Evolutionary conservation across 176 grass and related monocot species (phyloP), one percentile per base, ranked within the genome.

Genomic region (Eleusine indica): DNA sequence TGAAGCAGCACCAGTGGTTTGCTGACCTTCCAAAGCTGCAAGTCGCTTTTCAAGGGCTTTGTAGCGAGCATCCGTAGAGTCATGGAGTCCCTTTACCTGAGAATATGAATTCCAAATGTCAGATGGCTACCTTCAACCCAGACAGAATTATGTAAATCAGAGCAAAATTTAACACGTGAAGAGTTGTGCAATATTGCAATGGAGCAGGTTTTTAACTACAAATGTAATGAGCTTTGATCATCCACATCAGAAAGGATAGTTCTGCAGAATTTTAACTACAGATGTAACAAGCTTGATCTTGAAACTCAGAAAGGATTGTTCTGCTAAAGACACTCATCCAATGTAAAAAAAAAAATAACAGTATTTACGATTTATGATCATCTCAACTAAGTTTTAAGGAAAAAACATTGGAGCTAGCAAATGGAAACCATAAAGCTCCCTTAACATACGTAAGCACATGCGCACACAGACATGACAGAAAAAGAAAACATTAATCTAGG

Each of bases 21-120:
- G 84, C 74, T 83, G 90, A 25, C 60, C 83, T 87, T 96, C 96
- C 89, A 98, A 71, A 69, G 86, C 74, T 40, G 80, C 68, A 78
- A 95, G 70, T 44, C 91, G 85, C 22, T 86, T 77, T 64, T 98
- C 92, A 32, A 98, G 78, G 85, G 83, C 77, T 71, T 79, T 82
- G 85, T 89, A 94, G 22, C 42, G 86, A 62, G 87, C 81, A 1
- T 98, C 93, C 2, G 83, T 28, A 9, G 78, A 82, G 37, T 90
- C 83, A 30, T 91, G 86, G 19, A 94, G 70, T 37, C 38, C 56
- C 76, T 82, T 90, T 43, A 99, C 83, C 91, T 96, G 89, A 70
- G 17, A 78, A 57, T 61, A 77, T 74, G 53, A 38, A 75, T 68
- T 76, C 48, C 1, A 64, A 30, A 78, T 39, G 65, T 74, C 22